Evolutionary conservation across 225 moss, liverwort and hornwort genomes (phyloP), one percentile per base, ranked within the genome.

Genomic region (Physcomitrium patens): DNA sequence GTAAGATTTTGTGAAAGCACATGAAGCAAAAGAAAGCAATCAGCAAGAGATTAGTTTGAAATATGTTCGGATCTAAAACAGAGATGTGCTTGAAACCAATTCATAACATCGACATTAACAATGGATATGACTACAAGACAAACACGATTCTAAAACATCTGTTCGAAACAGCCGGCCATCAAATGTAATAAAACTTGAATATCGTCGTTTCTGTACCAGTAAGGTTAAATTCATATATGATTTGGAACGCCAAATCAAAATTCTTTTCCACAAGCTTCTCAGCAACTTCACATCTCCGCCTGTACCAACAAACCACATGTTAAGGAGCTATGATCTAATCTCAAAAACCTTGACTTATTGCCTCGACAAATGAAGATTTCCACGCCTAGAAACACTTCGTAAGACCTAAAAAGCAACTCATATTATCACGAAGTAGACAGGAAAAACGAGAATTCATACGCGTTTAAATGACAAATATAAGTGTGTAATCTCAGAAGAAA

Each of bases 231-330:
- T 93, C 99, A 64, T 84, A 84, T 49, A 99, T 95, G 48, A 95
- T 90, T 73, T 88, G 89, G 60, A 95, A 99, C 46, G 99, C 88
- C 67, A 99, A 79, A 78, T 99, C 95, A 75, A 99, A 95, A 82
- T 91, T 89, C 78, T 81, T 91, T 82, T 95, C 99, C 67, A 99
- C 90, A 67, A 99, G 89, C 76, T 82, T 86, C 71, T 99, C 99
- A 53, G 91, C 95, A 60, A 92, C 87, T 77, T 95, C 95, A 83
- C 89, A 93, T 72, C 99, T 90, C 43, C 99, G 90, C 79, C 99
- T 99, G 80, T 72, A 62, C 58, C 48, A 63, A 73, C 56, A 20
- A 61, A 70, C 60, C 57, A 52, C 14, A 49, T 56, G 28, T 73
- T 61, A 44, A 59, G 1, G 58, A 45, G 22, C 10, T 42, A 31